Base-by-base conservation (phyloP, 129 eudicot species). In the Lactuca sativa region DNA sequence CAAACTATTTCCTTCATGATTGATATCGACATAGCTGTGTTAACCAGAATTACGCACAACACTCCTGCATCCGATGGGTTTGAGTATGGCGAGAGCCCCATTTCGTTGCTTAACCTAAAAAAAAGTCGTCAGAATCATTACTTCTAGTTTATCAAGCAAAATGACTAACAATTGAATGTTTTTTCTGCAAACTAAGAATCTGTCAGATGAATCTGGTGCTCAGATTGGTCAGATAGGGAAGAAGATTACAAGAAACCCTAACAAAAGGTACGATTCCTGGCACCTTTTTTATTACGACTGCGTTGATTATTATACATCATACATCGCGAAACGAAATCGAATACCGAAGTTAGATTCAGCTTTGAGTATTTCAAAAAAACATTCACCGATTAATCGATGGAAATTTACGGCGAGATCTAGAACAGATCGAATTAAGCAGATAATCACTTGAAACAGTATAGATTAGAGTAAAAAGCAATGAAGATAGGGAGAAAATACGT, bases 1-100 rank as follows among this genome's bases (percentile, higher is more conserved):
- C 85, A 64, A 53, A 84, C 16, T 15, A 84, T 57, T 59, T 84
- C 89, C 74, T 82, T 84, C 65, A 89, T 67, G 58, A 71, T 74
- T 17, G 86, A 77, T 61, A 86, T 81, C 66, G 96, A 84, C 43
- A 82, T 86, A 38, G 82, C 88, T 49, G 93, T 80, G 82, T 86
- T 89, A 30, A 85, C 81, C 52, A 89, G 79, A 34, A 89, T 86
- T 51, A 84, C 78, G 66, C 90, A 89, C 14, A 89, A 72, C 18
- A 86, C 77, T 56, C 96, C 96, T 2, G 81, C 91, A 70, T 89
- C 93, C 16, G 87, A 69, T 57, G 96, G 90, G 30, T 69, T 73
- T 41, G 88, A 81, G 75, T 79, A 86, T 49, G 88, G 68, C 8
- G 93, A 82, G 17, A 89, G 86, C 47, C 93, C 96, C 96, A 89